A percentile compares a stretch with the other conserved stretches of the same genome.
Evolutionary conservation across 768 basidiomycete genomes (phyloP).

Genomic region (Kwoniella dejecticola): DNA sequence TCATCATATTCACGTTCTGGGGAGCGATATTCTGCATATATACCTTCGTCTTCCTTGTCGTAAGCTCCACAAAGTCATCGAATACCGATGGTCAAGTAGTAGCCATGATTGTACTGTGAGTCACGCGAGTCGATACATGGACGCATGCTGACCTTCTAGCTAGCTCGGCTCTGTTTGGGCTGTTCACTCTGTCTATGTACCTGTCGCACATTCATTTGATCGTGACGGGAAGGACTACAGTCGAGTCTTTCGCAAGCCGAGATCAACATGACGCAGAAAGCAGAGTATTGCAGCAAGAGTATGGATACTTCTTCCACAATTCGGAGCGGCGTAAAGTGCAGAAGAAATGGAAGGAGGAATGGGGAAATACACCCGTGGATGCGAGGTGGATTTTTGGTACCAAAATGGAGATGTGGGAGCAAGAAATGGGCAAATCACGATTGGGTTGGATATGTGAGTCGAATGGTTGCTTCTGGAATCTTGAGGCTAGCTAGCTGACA

Average conservation of each 20-base stretch:
- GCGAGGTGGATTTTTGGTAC: conserved; percentile 84
- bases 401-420: conserved; percentile 67
- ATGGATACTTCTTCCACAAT: conserved; percentile 62
- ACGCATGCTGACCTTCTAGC: neutral
- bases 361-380: conserved; percentile 73
- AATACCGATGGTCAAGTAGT: conserved; percentile 69
- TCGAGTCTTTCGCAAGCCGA: conserved; percentile 69
- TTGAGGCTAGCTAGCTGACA: neutral
- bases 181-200: conserved; percentile 69
- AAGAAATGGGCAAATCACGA: conserved; percentile 72
- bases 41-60: conserved; percentile 65
- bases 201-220: conserved; percentile 67
- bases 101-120: conserved; percentile 73
- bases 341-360: conserved; percentile 72
- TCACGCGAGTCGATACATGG: conserved; percentile 27
- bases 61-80: conserved; percentile 51
- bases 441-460: conserved; percentile 76
- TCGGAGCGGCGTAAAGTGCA: conserved; percentile 42
- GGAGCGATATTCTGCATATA: conserved; percentile 65
- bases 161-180: conserved; percentile 69
- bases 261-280: conserved; percentile 69
- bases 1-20: conserved; percentile 77
- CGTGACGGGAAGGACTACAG: conserved; percentile 69
- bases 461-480: neutral
- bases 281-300: conserved; percentile 60